A percentile compares a stretch with the other conserved stretches of the same genome.
Evolutionary conservation across 1,284 basidiomycete genomes (phyloP).

Genomic region (Pseudozyma sp.): DNA sequence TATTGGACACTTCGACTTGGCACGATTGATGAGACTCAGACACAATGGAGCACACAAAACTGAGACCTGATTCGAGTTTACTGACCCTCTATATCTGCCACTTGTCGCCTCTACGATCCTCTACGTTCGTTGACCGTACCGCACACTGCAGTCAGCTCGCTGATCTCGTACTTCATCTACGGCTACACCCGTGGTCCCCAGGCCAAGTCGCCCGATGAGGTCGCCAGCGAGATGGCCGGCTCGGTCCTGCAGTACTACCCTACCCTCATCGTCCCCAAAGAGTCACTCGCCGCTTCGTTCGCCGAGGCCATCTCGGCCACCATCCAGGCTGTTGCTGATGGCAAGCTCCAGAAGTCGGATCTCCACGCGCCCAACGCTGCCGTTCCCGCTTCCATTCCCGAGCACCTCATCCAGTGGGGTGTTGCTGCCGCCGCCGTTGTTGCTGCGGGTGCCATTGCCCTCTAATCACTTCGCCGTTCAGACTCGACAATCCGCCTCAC

Average conservation of each 20-base stretch:
- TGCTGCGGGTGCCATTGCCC: slow-evolving; percentile 61
- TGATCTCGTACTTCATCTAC: slow-evolving; percentile 57
- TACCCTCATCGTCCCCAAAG: slow-evolving; percentile 54
- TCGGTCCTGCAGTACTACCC: slow-evolving; percentile 63
- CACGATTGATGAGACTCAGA: too few species aligned
- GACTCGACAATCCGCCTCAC: neutral
- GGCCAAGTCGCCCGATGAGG: slow-evolving; percentile 46
- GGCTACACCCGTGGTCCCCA: slow-evolving; percentile 53
- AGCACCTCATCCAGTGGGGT: slow-evolving; percentile 39
- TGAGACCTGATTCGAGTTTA: neutral
- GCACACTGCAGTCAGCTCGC: slow-evolving; percentile 45
- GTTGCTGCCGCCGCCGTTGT: slow-evolving; percentile 56
- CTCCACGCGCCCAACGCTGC: slow-evolving; percentile 37
- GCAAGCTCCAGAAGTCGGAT: slow-evolving; percentile 34
- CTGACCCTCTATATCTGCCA: slow-evolving; percentile 12
- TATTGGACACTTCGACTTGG: too few species aligned
- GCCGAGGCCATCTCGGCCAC: slow-evolving; percentile 43
- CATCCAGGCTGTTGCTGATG: slow-evolving; percentile 45
- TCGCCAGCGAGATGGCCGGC: slow-evolving; percentile 59
- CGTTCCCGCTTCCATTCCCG: slow-evolving; percentile 39
- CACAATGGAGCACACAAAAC: too few species aligned
- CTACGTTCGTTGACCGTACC: neutral
- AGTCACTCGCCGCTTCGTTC: slow-evolving; percentile 36
- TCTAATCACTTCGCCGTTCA: slow-evolving; percentile 38
- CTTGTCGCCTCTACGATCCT: neutral